phyloP scores from a whole-genome alignment of 495 filamentous ascomycete genomes.

The Aspergillus indologenus region DNA sequence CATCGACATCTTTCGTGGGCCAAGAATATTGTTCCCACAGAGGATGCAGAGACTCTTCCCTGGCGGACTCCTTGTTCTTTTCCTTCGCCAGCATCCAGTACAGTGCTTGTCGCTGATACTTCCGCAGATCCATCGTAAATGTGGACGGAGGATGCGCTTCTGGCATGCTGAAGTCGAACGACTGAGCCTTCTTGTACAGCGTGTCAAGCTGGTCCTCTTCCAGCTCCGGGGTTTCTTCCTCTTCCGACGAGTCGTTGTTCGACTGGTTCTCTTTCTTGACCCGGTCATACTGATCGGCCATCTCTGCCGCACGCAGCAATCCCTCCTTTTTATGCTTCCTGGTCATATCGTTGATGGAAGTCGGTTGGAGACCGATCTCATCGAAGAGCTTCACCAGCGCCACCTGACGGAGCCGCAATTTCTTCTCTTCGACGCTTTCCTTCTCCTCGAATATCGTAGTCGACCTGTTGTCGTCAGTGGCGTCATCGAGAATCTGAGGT shows the following conservation, averaged over 20 bases:
- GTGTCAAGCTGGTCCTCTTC: slow-evolving; percentile 94
- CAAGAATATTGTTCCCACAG: slow-evolving; percentile 95
- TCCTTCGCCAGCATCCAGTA: slow-evolving; percentile 97
- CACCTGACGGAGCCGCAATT: slow-evolving; percentile 80
- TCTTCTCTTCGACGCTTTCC: slow-evolving; percentile 82
- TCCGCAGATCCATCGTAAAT: slow-evolving; percentile 79
- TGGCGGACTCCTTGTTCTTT: slow-evolving; percentile 63
- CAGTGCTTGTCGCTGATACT: slow-evolving; percentile 93
- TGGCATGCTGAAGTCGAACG: slow-evolving; percentile 91
- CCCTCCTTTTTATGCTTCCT: slow-evolving; percentile 77
- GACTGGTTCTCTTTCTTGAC: slow-evolving; percentile 54
- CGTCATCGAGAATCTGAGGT: slow-evolving; percentile 50
- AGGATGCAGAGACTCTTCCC: slow-evolving; percentile 86
- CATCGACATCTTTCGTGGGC: slow-evolving; percentile 85
- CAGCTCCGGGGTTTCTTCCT: slow-evolving; percentile 85
- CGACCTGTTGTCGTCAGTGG: slow-evolving; percentile 65
- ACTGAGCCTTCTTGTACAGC: slow-evolving; percentile 93
- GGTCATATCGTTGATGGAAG: slow-evolving; percentile 67
- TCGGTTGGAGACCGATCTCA: slow-evolving; percentile 79
- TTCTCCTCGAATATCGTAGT: slow-evolving; percentile 73
- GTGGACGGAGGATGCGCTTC: slow-evolving; percentile 75
- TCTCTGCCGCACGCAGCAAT: slow-evolving; percentile 80
- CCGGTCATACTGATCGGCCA: slow-evolving; percentile 74
- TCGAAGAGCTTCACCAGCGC: slow-evolving; percentile 84
- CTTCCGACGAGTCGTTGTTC: slow-evolving; percentile 52